Base-by-base conservation (phyloP, 768 basidiomycete genomes). In the Leucocoprinus leucothites region DNA sequence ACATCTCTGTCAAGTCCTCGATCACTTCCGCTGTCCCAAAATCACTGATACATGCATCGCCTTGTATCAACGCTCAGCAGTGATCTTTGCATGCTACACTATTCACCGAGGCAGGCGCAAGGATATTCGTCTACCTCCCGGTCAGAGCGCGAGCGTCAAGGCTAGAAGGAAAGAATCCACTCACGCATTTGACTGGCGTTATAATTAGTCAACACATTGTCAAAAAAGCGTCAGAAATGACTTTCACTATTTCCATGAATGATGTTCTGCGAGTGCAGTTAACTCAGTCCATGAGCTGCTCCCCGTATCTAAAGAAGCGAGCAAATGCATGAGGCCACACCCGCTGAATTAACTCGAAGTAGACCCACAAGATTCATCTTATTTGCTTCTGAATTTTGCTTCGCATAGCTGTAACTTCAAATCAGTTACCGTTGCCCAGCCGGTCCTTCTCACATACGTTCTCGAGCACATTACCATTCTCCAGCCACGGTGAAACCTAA, bases 21-120 rank as follows among this genome's bases (percentile, higher is more conserved):
- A 86, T 75, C 25, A 84, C n/a, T n/a, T n/a, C n/a, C n/a, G n/a
- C n/a, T n/a, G n/a, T n/a, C 40, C 84, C 83, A 63, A 86, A 86
- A 59, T 86, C 85, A 57, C 80, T 81, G 13, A 86, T 79, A 26
- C 79, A 71, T 24, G 83, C 77, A 58, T 79, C 70, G 11, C 74
- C 77, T 84, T 85, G 5, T 31, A 48, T n/a, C n/a, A n/a, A n/a
- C n/a, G n/a, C n/a, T n/a, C n/a, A n/a, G n/a, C n/a, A n/a, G n/a
- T n/a, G n/a, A n/a, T n/a, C n/a, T n/a, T n/a, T n/a, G n/a, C n/a
- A n/a, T n/a, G n/a, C n/a, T n/a, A n/a, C n/a, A n/a, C n/a, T n/a
- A n/a, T n/a, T n/a, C 55, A 81, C 84, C 53, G 72, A 64, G 18
- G 67, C 65, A 2, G 80, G 76, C 16, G 86, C 80, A n/a, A 86